Evolutionary conservation across 2,329 filamentous ascomycete species (phyloP), one percentile per base, ranked within the genome.

Genomic region (Phaeomoniella chlamydospora): DNA sequence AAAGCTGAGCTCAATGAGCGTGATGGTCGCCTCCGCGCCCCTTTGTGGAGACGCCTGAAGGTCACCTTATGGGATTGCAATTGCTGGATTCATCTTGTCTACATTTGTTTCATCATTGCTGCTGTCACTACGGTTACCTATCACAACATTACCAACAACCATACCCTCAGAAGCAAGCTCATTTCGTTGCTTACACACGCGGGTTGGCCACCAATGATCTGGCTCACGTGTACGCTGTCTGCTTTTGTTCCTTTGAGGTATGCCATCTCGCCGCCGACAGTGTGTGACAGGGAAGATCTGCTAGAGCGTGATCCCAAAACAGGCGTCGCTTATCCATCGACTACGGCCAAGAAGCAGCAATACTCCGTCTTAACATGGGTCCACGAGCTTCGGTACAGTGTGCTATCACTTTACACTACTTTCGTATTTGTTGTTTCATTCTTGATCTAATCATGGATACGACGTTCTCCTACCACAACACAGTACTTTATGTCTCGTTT

Each of bases 171-270:
- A 37, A 50, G 57, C 9, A 48, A 59, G n/a, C 53, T 69, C 11
- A 45, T 64, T 33, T 61, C 59, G 44, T 55, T 75, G 1, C 43
- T 74, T 18, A 71, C 68, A 1, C 68, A 72, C 45, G 68, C 66
- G n/a, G 65, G 64, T 49, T 74, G 70, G 70, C 69, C 69, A 5
- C 70, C 70, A 2, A 44, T 71, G 33, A 64, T 67, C 2, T 72
- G 68, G 51, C 39, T 70, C 33, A 63, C 64, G 46, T 59, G 63
- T 34, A 59, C 59, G 53, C 58, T 54, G 41, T 64, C 63, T 1
- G 52, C 66, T 16, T 70, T 64, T 63, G 64, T 60, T 1, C 72
- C 72, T 0, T 56, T 76, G 34, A 53, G 56, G 2, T 75, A 76
- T 47, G 66, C 68, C 16, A 63, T 76, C 38, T 65, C 62, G 42